Percentiles rank a stretch among this genome's conserved stretches.
These are phyloP conservation scores for Naganishia onofrii DNA, from an alignment of 768 basidiomycete species.

Conservation along the genomic window DNA sequence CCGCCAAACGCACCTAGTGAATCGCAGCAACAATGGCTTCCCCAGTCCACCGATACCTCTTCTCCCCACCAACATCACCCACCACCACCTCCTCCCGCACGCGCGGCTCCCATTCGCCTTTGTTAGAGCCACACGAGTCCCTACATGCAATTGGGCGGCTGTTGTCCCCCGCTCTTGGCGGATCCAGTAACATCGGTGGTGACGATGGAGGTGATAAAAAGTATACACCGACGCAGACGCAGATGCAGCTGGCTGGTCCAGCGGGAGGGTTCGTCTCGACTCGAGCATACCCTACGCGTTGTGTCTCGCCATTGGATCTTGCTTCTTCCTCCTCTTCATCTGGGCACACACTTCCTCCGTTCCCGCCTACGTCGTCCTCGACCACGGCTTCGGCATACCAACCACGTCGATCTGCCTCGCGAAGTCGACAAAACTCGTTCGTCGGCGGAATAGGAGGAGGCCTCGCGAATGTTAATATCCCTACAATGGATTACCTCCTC, in stretches of 20 bases:
- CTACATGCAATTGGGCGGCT: not conserved
- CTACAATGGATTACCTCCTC: not conserved
- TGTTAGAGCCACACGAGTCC: slow-evolving; percentile 6
- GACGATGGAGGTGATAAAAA: not conserved
- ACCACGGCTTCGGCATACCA: not conserved
- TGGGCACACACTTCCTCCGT: slow-evolving; percentile 1
- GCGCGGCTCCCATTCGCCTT: not conserved
- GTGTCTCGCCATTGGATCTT: not conserved
- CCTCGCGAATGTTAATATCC: not conserved
- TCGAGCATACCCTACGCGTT: slow-evolving; percentile 17
- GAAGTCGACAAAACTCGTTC: not conserved
- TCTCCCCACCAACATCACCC: slow-evolving; percentile 44
- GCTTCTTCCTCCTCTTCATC: not conserved
- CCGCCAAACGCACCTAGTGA: too few relatives aligned
- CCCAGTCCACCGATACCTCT: slow-evolving; percentile 43
- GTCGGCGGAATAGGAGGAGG: not conserved
- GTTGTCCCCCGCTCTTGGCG: not conserved
- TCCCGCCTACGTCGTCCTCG: not conserved
- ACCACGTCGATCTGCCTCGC: not conserved
- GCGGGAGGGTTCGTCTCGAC: slow-evolving; percentile 24
- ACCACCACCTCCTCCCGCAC: too few relatives aligned
- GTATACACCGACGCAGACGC: not conserved
- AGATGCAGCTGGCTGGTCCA: slow-evolving; percentile 6
- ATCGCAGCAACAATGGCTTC: slow-evolving; percentile 38
- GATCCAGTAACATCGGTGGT: too few relatives aligned